A percentile compares a stretch with the other conserved stretches of the same genome.
Conservation (phyloP, 2,329 filamentous ascomycete genomes). For the Balansia obtecta region DNA sequence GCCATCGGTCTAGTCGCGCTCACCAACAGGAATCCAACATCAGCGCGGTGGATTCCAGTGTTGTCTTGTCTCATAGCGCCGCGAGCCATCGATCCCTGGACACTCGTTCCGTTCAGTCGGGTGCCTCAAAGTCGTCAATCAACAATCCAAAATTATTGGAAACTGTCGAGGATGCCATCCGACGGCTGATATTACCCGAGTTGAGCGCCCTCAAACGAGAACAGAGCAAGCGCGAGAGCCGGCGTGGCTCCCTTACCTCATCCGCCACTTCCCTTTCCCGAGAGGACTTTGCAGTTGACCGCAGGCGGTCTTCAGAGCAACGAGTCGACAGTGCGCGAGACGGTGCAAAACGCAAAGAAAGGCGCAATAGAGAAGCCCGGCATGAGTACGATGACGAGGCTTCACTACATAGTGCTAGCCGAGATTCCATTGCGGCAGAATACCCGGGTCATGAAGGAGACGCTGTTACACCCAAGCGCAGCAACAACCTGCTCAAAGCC, state of each 20-base stretch:
- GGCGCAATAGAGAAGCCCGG: slow-evolving; percentile 40
- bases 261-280: slow-evolving; percentile 41
- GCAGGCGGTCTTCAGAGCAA: slow-evolving; percentile 50
- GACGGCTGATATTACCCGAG: slow-evolving; percentile 80
- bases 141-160: slow-evolving; percentile 87
- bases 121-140: slow-evolving; percentile 56
- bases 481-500: slow-evolving; percentile 30
- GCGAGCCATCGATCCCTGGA: slow-evolving; percentile 44
- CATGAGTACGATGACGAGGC: slow-evolving; percentile 41
- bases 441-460: slow-evolving; percentile 23
- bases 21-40: slow-evolving; percentile 39
- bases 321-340: slow-evolving; percentile 40
- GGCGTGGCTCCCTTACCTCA: slow-evolving; percentile 50
- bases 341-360: slow-evolving; percentile 30
- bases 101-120: slow-evolving; percentile 38
- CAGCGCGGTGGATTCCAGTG: slow-evolving; percentile 41
- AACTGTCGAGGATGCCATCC: slow-evolving; percentile 87
- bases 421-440: slow-evolving; percentile 31
- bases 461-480: slow-evolving; percentile 31
- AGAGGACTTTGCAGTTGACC: slow-evolving; percentile 45
- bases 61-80: slow-evolving; percentile 40
- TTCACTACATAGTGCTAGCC: slow-evolving; percentile 35
- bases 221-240: slow-evolving; percentile 64
- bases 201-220: slow-evolving; percentile 85
- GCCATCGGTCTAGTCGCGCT: slow-evolving; percentile 38